Percentiles rank a stretch among this genome's conserved stretches.
Evolutionary conservation across 2,329 filamentous ascomycete species (phyloP).

Genomic region (Cordyceps farinosa): DNA sequence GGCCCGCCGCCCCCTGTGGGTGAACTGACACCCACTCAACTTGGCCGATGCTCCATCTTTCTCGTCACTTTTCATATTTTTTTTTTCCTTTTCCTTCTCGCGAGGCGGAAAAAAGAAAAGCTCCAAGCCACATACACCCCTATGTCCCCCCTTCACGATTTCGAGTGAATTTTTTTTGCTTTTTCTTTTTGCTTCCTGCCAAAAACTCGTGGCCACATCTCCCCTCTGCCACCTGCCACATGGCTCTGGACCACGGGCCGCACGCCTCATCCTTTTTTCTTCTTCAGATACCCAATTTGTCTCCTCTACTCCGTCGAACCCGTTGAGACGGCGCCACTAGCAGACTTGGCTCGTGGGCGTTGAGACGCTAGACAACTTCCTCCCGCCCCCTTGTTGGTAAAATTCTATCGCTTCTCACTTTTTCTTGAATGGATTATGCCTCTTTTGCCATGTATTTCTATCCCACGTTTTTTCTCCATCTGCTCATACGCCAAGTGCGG

Average conservation of each 20-base stretch:
- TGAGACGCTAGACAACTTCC: too few species aligned
- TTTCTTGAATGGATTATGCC: neutral
- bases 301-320: neutral
- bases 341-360: too few species aligned
- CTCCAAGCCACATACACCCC: neutral
- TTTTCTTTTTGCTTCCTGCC: neutral
- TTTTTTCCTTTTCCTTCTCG: neutral
- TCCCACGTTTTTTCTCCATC: neutral
- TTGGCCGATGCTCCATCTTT: slow-evolving; percentile 12
- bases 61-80: slow-evolving; percentile 10
- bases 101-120: neutral
- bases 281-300: too few species aligned
- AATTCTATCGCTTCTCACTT: slow-evolving; percentile 3
- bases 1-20: too few species aligned
- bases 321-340: neutral
- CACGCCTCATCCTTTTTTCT: neutral
- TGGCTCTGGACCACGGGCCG: neutral
- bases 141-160: neutral
- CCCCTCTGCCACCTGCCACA: neutral
- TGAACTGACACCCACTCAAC: too few species aligned
- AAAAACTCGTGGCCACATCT: too few species aligned
- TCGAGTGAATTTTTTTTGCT: neutral
- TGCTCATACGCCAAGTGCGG: neutral
- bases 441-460: too few species aligned
- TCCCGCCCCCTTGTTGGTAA: neutral